Percentiles rank a stretch among this genome's conserved stretches.
Conservation (phyloP, 441 rosid genomes). For the Kokia cookei region DNA sequence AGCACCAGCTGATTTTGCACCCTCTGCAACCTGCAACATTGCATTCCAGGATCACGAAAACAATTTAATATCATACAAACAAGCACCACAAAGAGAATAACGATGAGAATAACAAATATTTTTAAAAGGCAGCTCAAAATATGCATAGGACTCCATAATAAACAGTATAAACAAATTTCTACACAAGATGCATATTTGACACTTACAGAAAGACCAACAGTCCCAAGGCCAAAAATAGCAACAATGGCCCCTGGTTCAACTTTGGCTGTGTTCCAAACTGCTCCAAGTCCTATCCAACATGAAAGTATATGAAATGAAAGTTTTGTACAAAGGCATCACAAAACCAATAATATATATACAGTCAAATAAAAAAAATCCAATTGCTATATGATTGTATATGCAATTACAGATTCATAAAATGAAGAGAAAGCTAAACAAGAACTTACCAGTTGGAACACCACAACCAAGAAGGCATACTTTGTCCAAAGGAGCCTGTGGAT, state of each 20-base stretch:
- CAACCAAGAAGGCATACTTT: slow-evolving; percentile 98
- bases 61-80: neutral
- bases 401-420: neutral
- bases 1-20: slow-evolving; percentile 93
- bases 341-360: neutral
- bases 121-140: neutral
- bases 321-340: neutral
- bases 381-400: neutral
- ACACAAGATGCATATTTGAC: neutral
- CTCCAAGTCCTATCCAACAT: slow-evolving; percentile 69
- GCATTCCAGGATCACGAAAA: neutral
- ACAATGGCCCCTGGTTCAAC: slow-evolving; percentile 90
- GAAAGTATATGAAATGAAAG: neutral
- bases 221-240: slow-evolving; percentile 92
- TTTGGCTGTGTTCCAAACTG: slow-evolving; percentile 98
- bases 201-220: slow-evolving; percentile 93
- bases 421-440: neutral
- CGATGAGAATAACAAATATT: neutral
- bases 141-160: neutral
- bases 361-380: neutral
- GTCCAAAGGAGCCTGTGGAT: slow-evolving; percentile 85
- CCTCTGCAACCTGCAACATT: slow-evolving; percentile 77
- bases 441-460: slow-evolving; percentile 93
- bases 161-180: neutral
- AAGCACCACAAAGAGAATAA: neutral